phyloP scores from a whole-genome alignment of 176 grass and related monocot genomes.

The Cenchrus fungigraminus region DNA sequence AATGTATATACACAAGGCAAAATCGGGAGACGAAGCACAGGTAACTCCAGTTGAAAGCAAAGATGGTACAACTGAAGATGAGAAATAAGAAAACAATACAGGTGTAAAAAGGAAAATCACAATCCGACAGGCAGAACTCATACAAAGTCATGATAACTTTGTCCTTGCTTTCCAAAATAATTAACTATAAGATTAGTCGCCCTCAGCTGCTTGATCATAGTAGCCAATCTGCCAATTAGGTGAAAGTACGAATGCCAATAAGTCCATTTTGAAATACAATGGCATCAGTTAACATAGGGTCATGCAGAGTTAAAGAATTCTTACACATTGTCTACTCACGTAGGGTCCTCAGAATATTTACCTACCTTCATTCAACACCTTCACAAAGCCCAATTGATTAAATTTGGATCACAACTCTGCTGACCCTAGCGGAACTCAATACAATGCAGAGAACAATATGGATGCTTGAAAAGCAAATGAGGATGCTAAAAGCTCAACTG shows the following conservation, averaged over 20 bases:
- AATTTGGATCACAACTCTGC: slow-evolving; percentile 15
- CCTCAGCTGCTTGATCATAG: slow-evolving; percentile 15
- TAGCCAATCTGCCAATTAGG: slow-evolving; percentile 18
- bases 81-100: neutral
- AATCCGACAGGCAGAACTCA: slow-evolving; percentile 13
- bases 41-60: neutral
- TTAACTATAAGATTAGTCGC: neutral
- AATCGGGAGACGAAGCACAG: neutral
- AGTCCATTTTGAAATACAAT: neutral
- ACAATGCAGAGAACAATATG: slow-evolving; percentile 13
- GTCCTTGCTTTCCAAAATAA: neutral
- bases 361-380: slow-evolving; percentile 28
- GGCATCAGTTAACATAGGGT: neutral
- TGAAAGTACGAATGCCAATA: slow-evolving; percentile 1
- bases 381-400: slow-evolving; percentile 5
- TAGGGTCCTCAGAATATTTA: slow-evolving; percentile 14
- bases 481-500: neutral
- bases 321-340: neutral
- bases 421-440: neutral
- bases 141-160: neutral
- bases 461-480: neutral
- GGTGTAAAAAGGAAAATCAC: neutral
- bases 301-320: slow-evolving; percentile 1
- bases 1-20: neutral
- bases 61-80: neutral